Conservation (phyloP, 2,329 filamentous ascomycete species). For the Pseudogymnoascus sp. region DNA sequence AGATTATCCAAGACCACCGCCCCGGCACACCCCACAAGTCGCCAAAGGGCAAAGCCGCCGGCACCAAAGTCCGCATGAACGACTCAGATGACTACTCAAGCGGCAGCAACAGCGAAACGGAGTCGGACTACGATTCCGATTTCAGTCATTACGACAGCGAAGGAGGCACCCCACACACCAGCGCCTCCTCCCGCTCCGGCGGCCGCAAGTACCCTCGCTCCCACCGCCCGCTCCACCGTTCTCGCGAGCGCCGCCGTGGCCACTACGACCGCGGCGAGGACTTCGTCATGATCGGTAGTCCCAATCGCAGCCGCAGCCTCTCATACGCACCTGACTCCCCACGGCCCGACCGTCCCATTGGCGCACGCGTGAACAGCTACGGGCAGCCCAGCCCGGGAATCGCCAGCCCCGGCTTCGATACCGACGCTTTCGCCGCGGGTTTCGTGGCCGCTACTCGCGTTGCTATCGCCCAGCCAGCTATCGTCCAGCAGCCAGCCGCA, state of each 20-base stretch:
- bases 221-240: slow-evolving; percentile 19
- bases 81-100: neutral
- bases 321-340: slow-evolving; percentile 19
- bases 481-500: neutral
- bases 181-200: slow-evolving; percentile 11
- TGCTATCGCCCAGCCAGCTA: neutral
- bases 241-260: slow-evolving; percentile 15
- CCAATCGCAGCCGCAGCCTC: neutral
- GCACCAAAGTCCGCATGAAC: neutral
- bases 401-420: neutral
- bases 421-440: neutral
- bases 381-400: neutral
- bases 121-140: slow-evolving; percentile 8
- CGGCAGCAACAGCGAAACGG: slow-evolving; percentile 11
- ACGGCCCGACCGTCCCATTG: neutral
- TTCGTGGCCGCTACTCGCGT: neutral
- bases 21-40: neutral
- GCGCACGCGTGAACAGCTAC: neutral
- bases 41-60: neutral
- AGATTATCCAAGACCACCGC: neutral
- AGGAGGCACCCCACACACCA: slow-evolving; percentile 11
- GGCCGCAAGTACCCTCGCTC: slow-evolving; percentile 12
- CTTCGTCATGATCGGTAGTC: slow-evolving; percentile 9
- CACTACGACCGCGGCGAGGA: slow-evolving; percentile 14
- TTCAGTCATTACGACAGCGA: slow-evolving; percentile 11